Evolutionary conservation across 306 rosid genomes (phyloP).

Genomic region (Dryas octopetala): DNA sequence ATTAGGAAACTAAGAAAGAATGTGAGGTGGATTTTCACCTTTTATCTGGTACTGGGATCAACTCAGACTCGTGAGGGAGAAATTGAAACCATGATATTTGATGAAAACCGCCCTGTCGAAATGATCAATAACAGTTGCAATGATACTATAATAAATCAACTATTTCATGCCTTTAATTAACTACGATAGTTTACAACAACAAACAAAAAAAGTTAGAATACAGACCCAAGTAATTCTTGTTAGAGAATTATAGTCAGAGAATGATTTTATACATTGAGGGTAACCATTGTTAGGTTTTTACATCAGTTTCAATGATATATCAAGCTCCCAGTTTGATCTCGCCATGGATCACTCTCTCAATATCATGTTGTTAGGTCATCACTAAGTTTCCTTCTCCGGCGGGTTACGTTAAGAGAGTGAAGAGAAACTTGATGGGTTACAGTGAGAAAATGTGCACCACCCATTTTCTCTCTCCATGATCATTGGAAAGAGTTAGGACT

Average conservation of each 20-base stretch:
- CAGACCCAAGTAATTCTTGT: neutral
- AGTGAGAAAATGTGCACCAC: neutral
- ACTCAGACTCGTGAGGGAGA: constrained; percentile 85
- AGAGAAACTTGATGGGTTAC: neutral
- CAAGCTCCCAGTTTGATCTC: neutral
- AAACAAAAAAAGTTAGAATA: neutral
- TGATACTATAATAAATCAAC: neutral
- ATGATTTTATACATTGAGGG: neutral
- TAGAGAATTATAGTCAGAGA: neutral
- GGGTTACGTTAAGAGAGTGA: neutral
- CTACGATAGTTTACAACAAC: neutral
- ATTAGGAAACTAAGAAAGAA: neutral
- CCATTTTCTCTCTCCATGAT: neutral
- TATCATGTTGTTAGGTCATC: neutral
- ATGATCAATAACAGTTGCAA: constrained; percentile 16
- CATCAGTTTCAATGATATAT: neutral
- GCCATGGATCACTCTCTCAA: neutral
- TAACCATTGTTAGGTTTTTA: no score
- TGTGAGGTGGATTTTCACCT: constrained; percentile 44
- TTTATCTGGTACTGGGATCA: constrained; percentile 69
- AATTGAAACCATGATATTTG: constrained; percentile 95
- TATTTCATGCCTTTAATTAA: neutral
- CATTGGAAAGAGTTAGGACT: neutral
- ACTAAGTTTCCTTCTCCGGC: neutral
- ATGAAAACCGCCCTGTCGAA: constrained; percentile 77